A percentile compares a stretch with the other conserved stretches of the same genome.
Conservation (phyloP, 805 yeast genomes). For the Starmerella geochares region DNA sequence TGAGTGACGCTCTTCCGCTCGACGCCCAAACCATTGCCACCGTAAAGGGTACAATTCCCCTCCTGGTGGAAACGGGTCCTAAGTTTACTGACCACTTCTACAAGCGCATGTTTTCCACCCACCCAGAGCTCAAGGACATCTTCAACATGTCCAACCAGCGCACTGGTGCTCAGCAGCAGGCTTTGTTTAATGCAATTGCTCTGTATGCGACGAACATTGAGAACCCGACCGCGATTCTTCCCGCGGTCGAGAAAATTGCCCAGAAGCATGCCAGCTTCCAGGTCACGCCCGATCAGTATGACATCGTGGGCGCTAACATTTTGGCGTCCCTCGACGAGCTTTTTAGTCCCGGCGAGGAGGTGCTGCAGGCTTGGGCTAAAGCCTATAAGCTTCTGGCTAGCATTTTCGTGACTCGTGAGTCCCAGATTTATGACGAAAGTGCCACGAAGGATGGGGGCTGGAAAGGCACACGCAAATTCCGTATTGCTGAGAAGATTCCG, state of each 20-base stretch:
- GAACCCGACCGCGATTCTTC: conserved; percentile 43
- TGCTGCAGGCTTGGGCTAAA: conserved; percentile 52
- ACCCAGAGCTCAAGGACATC: conserved; percentile 48
- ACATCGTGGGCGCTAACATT: conserved; percentile 52
- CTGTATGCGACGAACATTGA: conserved; percentile 53
- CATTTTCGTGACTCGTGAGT: conserved; percentile 48
- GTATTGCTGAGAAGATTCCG: conserved; percentile 34
- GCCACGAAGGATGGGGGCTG: conserved; percentile 38
- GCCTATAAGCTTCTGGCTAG: conserved; percentile 60
- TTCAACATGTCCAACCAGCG: conserved; percentile 53
- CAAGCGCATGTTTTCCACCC: conserved; percentile 41
- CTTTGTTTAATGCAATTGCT: conserved; percentile 51
- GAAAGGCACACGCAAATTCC: conserved; percentile 50
- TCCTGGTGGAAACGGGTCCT: conserved; percentile 46
- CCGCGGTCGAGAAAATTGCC: conserved; percentile 49
- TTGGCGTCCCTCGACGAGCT: conserved; percentile 44
- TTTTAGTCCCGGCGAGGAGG: conserved; percentile 45
- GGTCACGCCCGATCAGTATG: conserved; percentile 54
- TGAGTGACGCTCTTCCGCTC: neutral
- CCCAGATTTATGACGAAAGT: conserved; percentile 36
- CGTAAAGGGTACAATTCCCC: conserved; percentile 37
- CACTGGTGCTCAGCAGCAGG: conserved; percentile 48
- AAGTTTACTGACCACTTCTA: conserved; percentile 48
- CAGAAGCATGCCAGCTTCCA: conserved; percentile 58
- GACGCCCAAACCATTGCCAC: conserved; percentile 8